Conservation (phyloP, 352 stramenopile genomes). For the Phytophthora meadii region DNA sequence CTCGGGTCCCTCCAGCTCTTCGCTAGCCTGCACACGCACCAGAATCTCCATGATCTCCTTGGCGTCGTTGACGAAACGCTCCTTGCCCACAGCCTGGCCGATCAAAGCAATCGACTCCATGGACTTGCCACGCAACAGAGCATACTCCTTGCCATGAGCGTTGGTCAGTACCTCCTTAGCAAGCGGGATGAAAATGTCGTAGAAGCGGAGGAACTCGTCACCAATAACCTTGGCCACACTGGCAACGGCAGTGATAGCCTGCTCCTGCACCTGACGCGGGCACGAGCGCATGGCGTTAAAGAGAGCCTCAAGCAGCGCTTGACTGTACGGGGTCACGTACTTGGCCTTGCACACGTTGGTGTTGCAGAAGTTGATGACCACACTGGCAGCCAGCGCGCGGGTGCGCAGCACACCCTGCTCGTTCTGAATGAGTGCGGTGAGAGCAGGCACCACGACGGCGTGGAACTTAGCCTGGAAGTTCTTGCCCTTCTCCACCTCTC, state of each 20-base stretch:
- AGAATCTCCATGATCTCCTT: conserved; percentile 91
- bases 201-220: conserved; percentile 79
- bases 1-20: conserved; percentile 75
- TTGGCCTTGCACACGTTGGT: conserved; percentile 85
- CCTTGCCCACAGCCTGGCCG: conserved; percentile 88
- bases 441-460: conserved; percentile 61
- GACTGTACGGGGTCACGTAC: conserved; percentile 68
- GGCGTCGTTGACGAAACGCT: conserved; percentile 77
- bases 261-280: conserved; percentile 86
- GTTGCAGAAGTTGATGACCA: conserved; percentile 90
- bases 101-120: conserved; percentile 92
- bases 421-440: conserved; percentile 71
- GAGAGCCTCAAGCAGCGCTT: conserved; percentile 77
- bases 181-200: conserved; percentile 89
- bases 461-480: conserved; percentile 91
- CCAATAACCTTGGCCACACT: conserved; percentile 88
- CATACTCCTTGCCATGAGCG: conserved; percentile 77
- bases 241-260: conserved; percentile 87
- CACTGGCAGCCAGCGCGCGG: conserved; percentile 75
- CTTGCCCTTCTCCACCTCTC: conserved; percentile 84
- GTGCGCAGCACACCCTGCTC: conserved; percentile 76
- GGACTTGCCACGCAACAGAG: conserved; percentile 83
- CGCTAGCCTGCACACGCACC: conserved; percentile 74
- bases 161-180: conserved; percentile 87
- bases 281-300: conserved; percentile 82